Percentiles rank a stretch among this genome's conserved stretches.
phyloP scores from a whole-genome alignment of 2,329 filamentous ascomycete genomes.

The Xylariaceae sp. region DNA sequence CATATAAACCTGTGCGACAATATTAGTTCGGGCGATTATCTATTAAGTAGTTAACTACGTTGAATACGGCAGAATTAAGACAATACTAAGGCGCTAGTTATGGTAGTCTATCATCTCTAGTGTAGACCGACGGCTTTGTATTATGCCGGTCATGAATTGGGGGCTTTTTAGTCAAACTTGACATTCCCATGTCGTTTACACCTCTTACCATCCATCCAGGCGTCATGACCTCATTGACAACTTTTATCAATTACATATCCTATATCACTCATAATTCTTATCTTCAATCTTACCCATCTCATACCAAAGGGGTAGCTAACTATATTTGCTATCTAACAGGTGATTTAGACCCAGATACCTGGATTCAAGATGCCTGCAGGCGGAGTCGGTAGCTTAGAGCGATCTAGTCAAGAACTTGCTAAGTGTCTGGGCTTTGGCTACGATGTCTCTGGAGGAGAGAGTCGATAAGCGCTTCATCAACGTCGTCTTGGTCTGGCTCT shows the following conservation, averaged over 20 bases:
- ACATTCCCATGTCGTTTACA: too few relatives aligned
- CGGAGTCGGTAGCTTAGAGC: background rate
- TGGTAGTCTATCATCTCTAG: too few relatives aligned
- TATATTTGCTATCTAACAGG: background rate
- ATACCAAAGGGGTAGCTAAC: background rate
- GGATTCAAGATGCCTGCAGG: background rate
- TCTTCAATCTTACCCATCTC: background rate
- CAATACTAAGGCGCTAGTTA: too few relatives aligned
- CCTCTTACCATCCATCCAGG: too few relatives aligned
- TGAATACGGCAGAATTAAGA: too few relatives aligned
- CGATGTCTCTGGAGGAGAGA: conserved; percentile 40
- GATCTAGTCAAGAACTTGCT: background rate
- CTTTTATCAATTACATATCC: background rate
- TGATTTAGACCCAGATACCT: background rate
- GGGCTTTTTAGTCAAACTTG: too few relatives aligned
- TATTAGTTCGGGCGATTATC: too few relatives aligned
- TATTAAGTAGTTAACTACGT: too few relatives aligned
- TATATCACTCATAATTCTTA: background rate
- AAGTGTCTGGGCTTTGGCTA: conserved; percentile 17
- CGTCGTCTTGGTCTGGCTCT: conserved; percentile 42
- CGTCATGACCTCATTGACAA: too few relatives aligned
- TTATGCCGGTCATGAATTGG: too few relatives aligned
- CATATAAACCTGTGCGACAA: too few relatives aligned
- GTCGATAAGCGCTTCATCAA: conserved; percentile 39
- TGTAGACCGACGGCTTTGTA: too few relatives aligned